Evolutionary conservation across 306 rosid species (phyloP).

Genomic region (Cucumis hystrix): DNA sequence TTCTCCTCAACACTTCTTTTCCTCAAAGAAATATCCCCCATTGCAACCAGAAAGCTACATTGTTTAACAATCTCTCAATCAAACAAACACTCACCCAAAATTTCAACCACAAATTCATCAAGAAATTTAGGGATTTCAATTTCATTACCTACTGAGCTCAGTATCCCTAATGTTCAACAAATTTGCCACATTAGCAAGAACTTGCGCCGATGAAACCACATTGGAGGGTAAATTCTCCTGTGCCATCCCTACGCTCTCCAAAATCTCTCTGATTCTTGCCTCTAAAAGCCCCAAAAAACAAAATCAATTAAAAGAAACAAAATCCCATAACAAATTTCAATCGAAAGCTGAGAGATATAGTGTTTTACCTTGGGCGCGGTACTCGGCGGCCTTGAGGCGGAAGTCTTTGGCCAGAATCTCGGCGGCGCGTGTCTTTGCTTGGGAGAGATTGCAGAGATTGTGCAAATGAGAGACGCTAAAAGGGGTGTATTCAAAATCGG

Average conservation of each 20-base stretch:
- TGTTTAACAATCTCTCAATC: slow-evolving; percentile 1
- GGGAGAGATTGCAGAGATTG: slow-evolving; percentile 54
- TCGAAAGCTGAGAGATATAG: not conserved
- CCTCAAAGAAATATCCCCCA: slow-evolving; percentile 85
- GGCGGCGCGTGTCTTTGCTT: slow-evolving; percentile 76
- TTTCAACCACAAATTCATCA: not conserved
- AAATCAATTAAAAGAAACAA: not conserved
- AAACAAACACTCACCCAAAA: not conserved
- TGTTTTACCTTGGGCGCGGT: slow-evolving; percentile 68
- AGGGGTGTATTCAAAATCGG: slow-evolving; percentile 78
- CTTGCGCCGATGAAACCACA: slow-evolving; percentile 69
- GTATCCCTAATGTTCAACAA: slow-evolving; percentile 91
- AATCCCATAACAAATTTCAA: not conserved
- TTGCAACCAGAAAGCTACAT: slow-evolving; percentile 80
- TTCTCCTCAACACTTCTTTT: slow-evolving; percentile 89
- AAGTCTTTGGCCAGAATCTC: slow-evolving; percentile 73
- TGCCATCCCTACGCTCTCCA: slow-evolving; percentile 84
- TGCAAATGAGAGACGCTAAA: slow-evolving; percentile 62
- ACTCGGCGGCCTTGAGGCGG: slow-evolving; percentile 75
- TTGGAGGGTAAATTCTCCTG: slow-evolving; percentile 78
- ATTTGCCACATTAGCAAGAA: slow-evolving; percentile 76
- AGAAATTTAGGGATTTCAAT: not conserved
- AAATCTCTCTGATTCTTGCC: slow-evolving; percentile 76
- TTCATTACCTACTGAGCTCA: slow-evolving; percentile 67
- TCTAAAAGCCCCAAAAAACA: slow-evolving; percentile 28